Conservation (phyloP, 2,329 filamentous ascomycete species). For the Cadophora luteo-olivacea region DNA sequence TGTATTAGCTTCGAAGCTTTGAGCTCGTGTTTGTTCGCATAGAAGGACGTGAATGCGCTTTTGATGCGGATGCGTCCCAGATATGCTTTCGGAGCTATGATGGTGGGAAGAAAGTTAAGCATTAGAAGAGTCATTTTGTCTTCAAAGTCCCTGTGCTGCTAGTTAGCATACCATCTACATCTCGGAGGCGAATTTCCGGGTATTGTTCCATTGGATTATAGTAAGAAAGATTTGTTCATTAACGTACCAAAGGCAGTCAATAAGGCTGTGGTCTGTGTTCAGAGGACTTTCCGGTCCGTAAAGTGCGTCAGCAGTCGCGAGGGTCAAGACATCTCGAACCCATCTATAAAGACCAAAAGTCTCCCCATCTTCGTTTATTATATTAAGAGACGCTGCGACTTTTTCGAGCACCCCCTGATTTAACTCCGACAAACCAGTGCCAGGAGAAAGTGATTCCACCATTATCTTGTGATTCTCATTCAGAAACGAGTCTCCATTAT, state of each 20-base stretch:
- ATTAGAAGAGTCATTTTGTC: slow-evolving; percentile 42
- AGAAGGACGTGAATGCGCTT: slow-evolving; percentile 44
- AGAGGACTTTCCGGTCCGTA: slow-evolving; percentile 55
- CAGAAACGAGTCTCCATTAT: slow-evolving; percentile 44
- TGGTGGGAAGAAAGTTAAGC: slow-evolving; percentile 43
- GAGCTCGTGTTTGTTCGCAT: slow-evolving; percentile 41
- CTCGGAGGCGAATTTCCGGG: not conserved
- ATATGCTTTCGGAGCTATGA: slow-evolving; percentile 46
- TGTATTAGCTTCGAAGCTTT: slow-evolving; percentile 40
- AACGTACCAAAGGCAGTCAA: slow-evolving; percentile 49
- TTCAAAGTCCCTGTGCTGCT: slow-evolving; percentile 42
- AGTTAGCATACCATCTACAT: slow-evolving; percentile 10
- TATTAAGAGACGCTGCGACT: slow-evolving; percentile 45
- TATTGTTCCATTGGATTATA: not conserved
- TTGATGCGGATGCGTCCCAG: slow-evolving; percentile 48
- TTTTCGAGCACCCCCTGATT: slow-evolving; percentile 48
- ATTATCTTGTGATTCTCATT: slow-evolving; percentile 48
- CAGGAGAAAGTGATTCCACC: slow-evolving; percentile 44
- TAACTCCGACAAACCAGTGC: slow-evolving; percentile 48
- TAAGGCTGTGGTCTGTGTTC: slow-evolving; percentile 44
- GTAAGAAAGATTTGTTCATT: slow-evolving; percentile 7
- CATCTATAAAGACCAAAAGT: slow-evolving; percentile 48
- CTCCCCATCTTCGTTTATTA: slow-evolving; percentile 41
- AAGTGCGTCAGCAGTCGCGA: slow-evolving; percentile 50
- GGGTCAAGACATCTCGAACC: slow-evolving; percentile 49